These are phyloP conservation scores for Cyphellophora attinorum DNA, from an alignment of 2,329 filamentous ascomycete genomes.

Conservation along the genomic window DNA sequence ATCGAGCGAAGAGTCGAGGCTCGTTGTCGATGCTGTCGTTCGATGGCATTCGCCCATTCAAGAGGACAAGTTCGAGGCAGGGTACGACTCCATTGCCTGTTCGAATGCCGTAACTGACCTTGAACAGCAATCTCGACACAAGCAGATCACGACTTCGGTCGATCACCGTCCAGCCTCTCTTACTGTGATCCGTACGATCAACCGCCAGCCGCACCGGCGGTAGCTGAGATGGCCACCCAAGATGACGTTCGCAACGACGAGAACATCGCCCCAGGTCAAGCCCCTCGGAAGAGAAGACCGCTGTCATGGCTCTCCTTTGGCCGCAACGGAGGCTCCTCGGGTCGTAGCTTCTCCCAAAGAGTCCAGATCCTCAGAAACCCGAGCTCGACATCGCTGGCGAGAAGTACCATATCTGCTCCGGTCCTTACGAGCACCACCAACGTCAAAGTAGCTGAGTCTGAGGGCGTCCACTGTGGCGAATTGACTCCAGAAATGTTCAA, in stretches of 20 bases:
- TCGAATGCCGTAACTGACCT: constrained; percentile 3
- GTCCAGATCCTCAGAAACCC: constrained; percentile 10
- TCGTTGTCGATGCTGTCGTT: constrained; percentile 16
- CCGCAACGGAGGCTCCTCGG: constrained; percentile 2
- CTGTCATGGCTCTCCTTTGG: constrained; percentile 16
- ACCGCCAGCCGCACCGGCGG: constrained; percentile 9
- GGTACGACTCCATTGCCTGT: constrained; percentile 5
- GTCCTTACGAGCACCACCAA: constrained; percentile 19
- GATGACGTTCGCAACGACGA: too few relatives aligned
- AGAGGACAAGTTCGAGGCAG: constrained; percentile 14
- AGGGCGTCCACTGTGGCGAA: constrained; percentile 15
- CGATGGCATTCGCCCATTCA: constrained; percentile 12
- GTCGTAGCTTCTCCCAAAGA: constrained; percentile 12
- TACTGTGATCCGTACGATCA: constrained; percentile 15
- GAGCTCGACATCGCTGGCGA: constrained; percentile 15
- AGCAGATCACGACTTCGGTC: neutral
- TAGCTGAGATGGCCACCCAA: neutral
- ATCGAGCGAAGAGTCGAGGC: constrained; percentile 10
- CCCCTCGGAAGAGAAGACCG: constrained; percentile 9
- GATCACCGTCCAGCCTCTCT: constrained; percentile 13
- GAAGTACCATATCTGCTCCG: constrained; percentile 17
- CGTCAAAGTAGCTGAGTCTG: constrained; percentile 14
- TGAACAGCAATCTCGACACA: neutral
- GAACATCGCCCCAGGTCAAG: too few relatives aligned
- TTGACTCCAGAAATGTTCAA: constrained; percentile 9